Percentiles rank a stretch among this genome's conserved stretches.
phyloP scores from a whole-genome alignment of 179 eudicot species.

The Beta macrorhiza region DNA sequence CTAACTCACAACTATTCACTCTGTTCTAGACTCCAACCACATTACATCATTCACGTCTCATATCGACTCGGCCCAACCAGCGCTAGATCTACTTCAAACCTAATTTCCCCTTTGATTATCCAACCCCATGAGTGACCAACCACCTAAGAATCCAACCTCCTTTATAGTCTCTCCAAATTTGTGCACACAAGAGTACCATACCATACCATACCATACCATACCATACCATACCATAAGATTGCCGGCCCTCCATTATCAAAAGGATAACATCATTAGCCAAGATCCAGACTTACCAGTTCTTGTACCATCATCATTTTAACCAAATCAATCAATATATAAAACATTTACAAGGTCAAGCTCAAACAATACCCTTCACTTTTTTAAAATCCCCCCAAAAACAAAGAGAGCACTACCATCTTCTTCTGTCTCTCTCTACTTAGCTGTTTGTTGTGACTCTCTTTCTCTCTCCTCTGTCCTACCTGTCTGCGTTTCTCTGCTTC shows the following conservation, averaged over 20 bases:
- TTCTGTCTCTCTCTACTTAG: constrained; percentile 23
- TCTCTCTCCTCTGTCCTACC: constrained; percentile 19
- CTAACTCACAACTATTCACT: no score
- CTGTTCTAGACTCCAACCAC: no score
- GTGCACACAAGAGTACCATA: neutral
- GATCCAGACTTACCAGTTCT: neutral
- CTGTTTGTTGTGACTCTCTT: constrained; percentile 15
- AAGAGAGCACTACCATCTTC: neutral
- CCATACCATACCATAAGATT: no score
- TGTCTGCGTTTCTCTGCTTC: constrained; percentile 19
- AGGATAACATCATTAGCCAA: neutral
- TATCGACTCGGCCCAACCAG: no score
- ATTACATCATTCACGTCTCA: no score
- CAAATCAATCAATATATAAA: constrained; percentile 2
- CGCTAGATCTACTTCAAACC: no score
- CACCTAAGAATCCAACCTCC: neutral
- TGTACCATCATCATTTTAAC: neutral
- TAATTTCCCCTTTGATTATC: no score
- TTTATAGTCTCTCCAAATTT: neutral
- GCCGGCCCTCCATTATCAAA: neutral
- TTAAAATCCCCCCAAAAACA: no score
- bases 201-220: no score
- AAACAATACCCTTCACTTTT: constrained; percentile 4
- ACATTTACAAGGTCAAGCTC: neutral
- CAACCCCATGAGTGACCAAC: no score